A percentile compares a stretch with the other conserved stretches of the same genome.
These are phyloP conservation scores for Skeletonema grethae DNA, from an alignment of 108 stramenopile genomes.

Conservation along the genomic window DNA sequence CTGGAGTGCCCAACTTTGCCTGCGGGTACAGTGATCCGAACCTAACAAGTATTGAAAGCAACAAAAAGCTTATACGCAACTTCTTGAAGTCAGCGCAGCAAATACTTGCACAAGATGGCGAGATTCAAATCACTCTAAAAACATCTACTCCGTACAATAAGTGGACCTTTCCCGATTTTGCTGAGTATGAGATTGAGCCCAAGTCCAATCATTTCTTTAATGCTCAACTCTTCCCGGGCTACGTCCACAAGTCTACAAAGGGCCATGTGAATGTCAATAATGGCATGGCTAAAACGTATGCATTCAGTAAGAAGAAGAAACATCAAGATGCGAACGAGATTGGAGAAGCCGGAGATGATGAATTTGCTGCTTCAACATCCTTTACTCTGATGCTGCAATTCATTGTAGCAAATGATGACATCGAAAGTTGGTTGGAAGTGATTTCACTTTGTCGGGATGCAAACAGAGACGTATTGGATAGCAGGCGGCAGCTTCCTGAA, in stretches of 20 bases:
- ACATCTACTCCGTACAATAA: slow-evolving; percentile 12
- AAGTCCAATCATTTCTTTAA: slow-evolving; percentile 11
- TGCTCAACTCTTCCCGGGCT: slow-evolving; percentile 12
- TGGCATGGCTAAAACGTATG: slow-evolving; percentile 19
- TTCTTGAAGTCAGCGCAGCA: slow-evolving; percentile 20
- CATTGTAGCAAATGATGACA: too few relatives aligned
- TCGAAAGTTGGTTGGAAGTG: too few relatives aligned
- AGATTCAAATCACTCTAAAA: slow-evolving; percentile 23
- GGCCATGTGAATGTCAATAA: slow-evolving; percentile 18
- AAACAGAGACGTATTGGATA: slow-evolving; percentile 23
- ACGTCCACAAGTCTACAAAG: slow-evolving; percentile 14
- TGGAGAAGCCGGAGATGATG: neutral
- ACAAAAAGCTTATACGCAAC: slow-evolving; percentile 4
- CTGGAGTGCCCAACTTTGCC: slow-evolving; percentile 10
- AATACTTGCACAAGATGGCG: slow-evolving; percentile 8
- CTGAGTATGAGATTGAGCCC: slow-evolving; percentile 8
- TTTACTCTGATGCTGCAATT: neutral
- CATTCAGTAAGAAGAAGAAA: slow-evolving; percentile 18
- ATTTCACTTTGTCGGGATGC: neutral
- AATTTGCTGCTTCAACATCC: slow-evolving; percentile 1
- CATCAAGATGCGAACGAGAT: slow-evolving; percentile 4
- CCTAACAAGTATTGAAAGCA: slow-evolving; percentile 11
- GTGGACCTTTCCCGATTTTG: slow-evolving; percentile 24
- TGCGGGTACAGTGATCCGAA: slow-evolving; percentile 11
- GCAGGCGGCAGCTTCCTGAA: too few relatives aligned